Percentiles rank a stretch among this genome's conserved stretches.
Evolutionary conservation across 2,329 filamentous ascomycete species (phyloP).

Genomic region (Thelonectria discophora): DNA sequence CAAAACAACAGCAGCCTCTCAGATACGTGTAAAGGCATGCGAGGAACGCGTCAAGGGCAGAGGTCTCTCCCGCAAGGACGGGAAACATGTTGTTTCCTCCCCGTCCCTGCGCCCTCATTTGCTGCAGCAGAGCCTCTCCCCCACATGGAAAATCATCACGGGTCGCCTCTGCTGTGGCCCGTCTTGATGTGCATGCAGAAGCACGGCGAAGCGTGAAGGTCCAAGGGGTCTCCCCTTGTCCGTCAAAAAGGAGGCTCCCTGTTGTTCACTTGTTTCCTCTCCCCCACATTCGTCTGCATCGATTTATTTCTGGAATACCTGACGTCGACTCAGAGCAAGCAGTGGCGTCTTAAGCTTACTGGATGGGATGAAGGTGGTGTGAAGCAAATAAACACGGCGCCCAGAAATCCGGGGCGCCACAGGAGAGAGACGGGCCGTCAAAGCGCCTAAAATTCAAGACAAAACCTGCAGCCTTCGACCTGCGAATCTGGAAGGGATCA

Average conservation of each 20-base stretch:
- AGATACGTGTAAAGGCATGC: not conserved
- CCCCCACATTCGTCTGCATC: conserved; percentile 8
- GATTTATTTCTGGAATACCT: not conserved
- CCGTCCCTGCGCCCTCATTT: too few species aligned
- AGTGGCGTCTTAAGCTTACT: not conserved
- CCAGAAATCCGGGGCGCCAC: not conserved
- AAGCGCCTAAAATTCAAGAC: not conserved
- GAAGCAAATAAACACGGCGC: not conserved
- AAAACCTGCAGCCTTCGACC: too few species aligned
- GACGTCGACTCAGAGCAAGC: not conserved
- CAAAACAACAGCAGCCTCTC: not conserved
- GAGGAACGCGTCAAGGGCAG: not conserved
- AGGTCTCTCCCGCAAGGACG: not conserved
- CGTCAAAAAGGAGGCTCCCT: conserved; percentile 2
- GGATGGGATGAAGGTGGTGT: too few species aligned
- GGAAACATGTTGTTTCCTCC: too few species aligned
- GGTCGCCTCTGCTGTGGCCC: not conserved
- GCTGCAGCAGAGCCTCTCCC: not conserved
- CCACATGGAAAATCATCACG: too few species aligned
- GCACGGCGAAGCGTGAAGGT: too few species aligned
- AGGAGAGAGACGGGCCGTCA: not conserved
- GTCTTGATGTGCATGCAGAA: not conserved
- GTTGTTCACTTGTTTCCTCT: not conserved
- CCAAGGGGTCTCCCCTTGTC: conserved; percentile 1
- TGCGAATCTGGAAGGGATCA: too few species aligned